Base-by-base conservation (phyloP, 805 yeast species). In the Candida nanaspora region DNA sequence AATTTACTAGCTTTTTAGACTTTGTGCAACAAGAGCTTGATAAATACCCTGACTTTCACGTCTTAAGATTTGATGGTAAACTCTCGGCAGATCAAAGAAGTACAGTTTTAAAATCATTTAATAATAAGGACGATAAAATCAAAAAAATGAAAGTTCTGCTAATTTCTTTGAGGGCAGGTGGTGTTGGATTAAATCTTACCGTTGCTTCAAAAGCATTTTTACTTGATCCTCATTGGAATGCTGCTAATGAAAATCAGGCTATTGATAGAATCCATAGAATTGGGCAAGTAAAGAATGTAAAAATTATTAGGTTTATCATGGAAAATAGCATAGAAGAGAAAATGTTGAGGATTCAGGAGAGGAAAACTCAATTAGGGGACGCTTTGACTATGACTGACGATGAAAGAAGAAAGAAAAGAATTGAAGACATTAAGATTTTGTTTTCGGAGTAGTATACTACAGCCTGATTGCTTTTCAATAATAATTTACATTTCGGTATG, bases 201-300 rank as follows among this genome's bases (percentile, higher is more conserved):
- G 77, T 81, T 38, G 95, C 97, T 0, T 82, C 86, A 0, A 71
- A 76, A 28, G 97, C 94, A 2, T 87, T 80, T 50, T 71, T 89
- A 75, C 82, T 91, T 86, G 97, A 89, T 53, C 96, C 97, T 0
- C 89, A 96, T 93, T 89, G 97, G 97, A 85, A 93, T 25, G 94
- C 86, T 35, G 86, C 95, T 37, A 78, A 82, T 40, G 96, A 87
- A 52, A 86, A 85, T 38, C 96, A 87, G 58, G 96, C 96, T 0
- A 85, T 88, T 44, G 96, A 88, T 61, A 61, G 98, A 51, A 74
- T 91, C 15, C 96, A 89, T 55, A 72, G 98, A 49, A 85, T 91
- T 55, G 97, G 98, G 0, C 98, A 89, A 56, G 65, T 66, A 10
- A 74, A 69, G 21, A 71, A 70, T 33, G 97, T 91, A 13, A 76